A percentile compares a stretch with the other conserved stretches of the same genome.
These are phyloP conservation scores for Auricularia sp. DNA, from an alignment of 768 basidiomycete species.

Conservation along the genomic window DNA sequence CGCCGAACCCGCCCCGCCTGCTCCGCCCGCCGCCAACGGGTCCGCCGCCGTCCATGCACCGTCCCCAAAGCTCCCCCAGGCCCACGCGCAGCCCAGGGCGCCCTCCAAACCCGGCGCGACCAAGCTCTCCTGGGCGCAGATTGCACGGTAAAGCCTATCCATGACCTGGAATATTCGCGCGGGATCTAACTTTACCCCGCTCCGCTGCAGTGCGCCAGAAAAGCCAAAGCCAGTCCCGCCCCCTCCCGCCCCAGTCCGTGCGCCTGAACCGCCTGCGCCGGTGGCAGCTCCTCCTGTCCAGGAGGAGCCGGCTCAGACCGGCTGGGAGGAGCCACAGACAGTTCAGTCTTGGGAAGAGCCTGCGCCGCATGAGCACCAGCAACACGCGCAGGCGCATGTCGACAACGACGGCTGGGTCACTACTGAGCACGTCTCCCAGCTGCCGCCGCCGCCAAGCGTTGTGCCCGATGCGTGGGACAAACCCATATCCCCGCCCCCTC, in stretches of 20 bases:
- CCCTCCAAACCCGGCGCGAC: slow-evolving; percentile 29
- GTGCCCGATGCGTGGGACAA: slow-evolving; percentile 2
- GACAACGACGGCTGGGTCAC: slow-evolving; percentile 12
- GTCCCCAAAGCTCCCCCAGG: slow-evolving; percentile 1
- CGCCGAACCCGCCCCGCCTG: slow-evolving; percentile 21
- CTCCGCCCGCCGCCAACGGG: slow-evolving; percentile 15
- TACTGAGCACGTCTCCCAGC: slow-evolving; percentile 3
- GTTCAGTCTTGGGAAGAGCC: slow-evolving; percentile 66
- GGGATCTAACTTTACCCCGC: not conserved
- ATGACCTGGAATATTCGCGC: not conserved
- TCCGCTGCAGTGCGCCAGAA: slow-evolving; percentile 11
- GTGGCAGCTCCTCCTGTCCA: slow-evolving; percentile 16
- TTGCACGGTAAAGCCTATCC: slow-evolving; percentile 50
- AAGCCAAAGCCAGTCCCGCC: slow-evolving; percentile 24
- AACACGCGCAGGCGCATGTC: slow-evolving; percentile 18
- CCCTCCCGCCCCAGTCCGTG: slow-evolving; percentile 21
- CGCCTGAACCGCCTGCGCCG: slow-evolving; percentile 20
- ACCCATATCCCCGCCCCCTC: slow-evolving; percentile 4
- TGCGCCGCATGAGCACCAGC: slow-evolving; percentile 16
- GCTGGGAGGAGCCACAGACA: slow-evolving; percentile 70
- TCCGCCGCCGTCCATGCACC: not conserved
- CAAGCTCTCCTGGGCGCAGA: slow-evolving; percentile 79
- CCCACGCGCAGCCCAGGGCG: not conserved
- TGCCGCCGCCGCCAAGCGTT: not conserved
- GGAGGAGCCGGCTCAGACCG: slow-evolving; percentile 18